Percentiles rank a stretch among this genome's conserved stretches.
Evolutionary conservation across 2,329 filamentous ascomycete species (phyloP).

Genomic region (Emergomyces africanus): DNA sequence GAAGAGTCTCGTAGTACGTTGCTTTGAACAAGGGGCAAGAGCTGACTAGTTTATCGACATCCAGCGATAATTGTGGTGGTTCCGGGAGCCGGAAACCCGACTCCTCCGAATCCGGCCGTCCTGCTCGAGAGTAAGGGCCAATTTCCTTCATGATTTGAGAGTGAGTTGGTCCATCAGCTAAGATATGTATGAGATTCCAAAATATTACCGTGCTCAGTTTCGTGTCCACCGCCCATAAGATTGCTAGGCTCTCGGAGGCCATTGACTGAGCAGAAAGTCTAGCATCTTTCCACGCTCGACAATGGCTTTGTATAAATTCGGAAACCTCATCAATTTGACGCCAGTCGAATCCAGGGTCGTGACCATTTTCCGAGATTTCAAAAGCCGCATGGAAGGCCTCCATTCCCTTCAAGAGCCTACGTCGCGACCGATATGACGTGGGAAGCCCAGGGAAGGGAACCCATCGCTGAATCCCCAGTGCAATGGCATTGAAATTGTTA

Average conservation of each 20-base stretch:
- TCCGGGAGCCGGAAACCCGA: slow-evolving; percentile 32
- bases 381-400: slow-evolving; percentile 33
- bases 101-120: slow-evolving; percentile 23
- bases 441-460: slow-evolving; percentile 40
- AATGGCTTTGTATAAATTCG: slow-evolving; percentile 31
- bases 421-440: slow-evolving; percentile 35
- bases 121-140: slow-evolving; percentile 27
- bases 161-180: slow-evolving; percentile 28
- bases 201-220: slow-evolving; percentile 41
- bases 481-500: slow-evolving; percentile 39
- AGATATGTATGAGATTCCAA: slow-evolving; percentile 38
- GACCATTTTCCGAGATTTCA: slow-evolving; percentile 28
- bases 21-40: slow-evolving; percentile 36
- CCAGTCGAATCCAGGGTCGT: slow-evolving; percentile 32
- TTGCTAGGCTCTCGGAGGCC: slow-evolving; percentile 32
- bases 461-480: slow-evolving; percentile 44
- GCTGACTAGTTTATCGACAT: slow-evolving; percentile 27
- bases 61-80: slow-evolving; percentile 30
- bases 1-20: slow-evolving; percentile 35
- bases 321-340: slow-evolving; percentile 38
- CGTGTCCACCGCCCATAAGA: slow-evolving; percentile 44
- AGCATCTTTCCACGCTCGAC: slow-evolving; percentile 27
- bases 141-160: slow-evolving; percentile 35
- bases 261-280: slow-evolving; percentile 26
- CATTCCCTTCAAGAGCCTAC: slow-evolving; percentile 29